Percentiles rank a stretch among this genome's conserved stretches.
Evolutionary conservation across 345 rosid genomes (phyloP).

Genomic region (Populus alba): DNA sequence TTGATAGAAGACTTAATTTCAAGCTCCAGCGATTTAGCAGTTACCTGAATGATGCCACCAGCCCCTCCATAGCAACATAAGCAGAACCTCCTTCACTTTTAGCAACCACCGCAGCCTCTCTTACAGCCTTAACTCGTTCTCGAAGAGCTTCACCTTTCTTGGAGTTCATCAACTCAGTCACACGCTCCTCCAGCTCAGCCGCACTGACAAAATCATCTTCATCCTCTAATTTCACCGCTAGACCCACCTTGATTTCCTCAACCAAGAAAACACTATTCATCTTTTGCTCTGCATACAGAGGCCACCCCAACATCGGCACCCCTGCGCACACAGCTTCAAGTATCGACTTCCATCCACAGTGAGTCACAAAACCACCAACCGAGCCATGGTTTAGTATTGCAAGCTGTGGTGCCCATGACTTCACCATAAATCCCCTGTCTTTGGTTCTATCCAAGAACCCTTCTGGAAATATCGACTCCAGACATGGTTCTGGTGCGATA

Average conservation of each 20-base stretch:
- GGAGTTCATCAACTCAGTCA: conserved; percentile 35
- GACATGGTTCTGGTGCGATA: neutral
- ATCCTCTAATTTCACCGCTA: neutral
- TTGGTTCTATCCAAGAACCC: conserved; percentile 39
- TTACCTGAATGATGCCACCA: neutral
- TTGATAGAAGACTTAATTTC: no score
- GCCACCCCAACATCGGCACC: conserved; percentile 51
- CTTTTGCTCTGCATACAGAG: conserved; percentile 43
- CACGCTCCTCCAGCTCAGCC: conserved; percentile 27
- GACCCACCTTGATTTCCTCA: conserved; percentile 30
- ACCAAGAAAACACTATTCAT: conserved; percentile 22
- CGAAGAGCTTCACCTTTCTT: conserved; percentile 16
- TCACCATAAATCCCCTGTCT: conserved; percentile 20
- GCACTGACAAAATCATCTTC: conserved; percentile 30
- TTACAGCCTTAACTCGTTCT: conserved; percentile 12
- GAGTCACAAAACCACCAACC: conserved; percentile 36
- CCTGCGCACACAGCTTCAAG: conserved; percentile 41
- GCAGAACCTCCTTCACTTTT: conserved; percentile 23
- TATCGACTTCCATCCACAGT: conserved; percentile 41
- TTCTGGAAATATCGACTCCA: conserved; percentile 31
- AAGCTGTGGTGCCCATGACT: conserved; percentile 36
- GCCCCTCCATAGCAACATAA: conserved; percentile 6
- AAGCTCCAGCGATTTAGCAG: no score
- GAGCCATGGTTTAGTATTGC: conserved; percentile 26
- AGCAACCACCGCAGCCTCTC: conserved; percentile 7